phyloP scores from a whole-genome alignment of 1,284 basidiomycete genomes.

The Cryptococcus maquisensis region DNA sequence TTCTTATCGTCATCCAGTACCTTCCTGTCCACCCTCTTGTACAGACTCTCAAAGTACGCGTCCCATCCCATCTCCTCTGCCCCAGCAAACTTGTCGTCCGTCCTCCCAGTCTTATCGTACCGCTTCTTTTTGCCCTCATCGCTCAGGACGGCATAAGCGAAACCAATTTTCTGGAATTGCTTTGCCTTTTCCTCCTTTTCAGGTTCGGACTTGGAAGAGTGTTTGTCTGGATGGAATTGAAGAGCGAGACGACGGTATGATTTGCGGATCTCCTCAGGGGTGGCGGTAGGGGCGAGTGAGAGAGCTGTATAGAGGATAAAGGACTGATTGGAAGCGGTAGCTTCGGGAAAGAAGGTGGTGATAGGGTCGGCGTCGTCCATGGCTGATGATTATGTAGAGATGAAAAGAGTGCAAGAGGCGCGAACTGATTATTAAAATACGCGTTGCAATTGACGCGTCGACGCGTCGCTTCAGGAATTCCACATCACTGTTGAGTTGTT shows the following conservation, averaged over 20 bases:
- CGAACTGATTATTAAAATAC: too few relatives aligned
- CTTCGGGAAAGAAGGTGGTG: constrained; percentile 67
- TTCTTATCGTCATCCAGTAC: constrained; percentile 85
- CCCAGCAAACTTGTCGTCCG: constrained; percentile 65
- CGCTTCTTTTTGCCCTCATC: constrained; percentile 68
- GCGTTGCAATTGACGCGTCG: too few relatives aligned
- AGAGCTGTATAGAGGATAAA: constrained; percentile 66
- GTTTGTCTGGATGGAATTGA: constrained; percentile 82
- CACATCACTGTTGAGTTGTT: too few relatives aligned
- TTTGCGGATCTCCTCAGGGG: constrained; percentile 66
- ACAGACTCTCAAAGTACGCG: constrained; percentile 83
- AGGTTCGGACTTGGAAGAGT: constrained; percentile 58
- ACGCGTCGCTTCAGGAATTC: too few relatives aligned
- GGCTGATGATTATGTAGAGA: constrained; percentile 50
- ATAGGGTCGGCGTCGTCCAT: constrained; percentile 64
- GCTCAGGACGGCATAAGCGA: constrained; percentile 78
- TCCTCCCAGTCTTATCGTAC: constrained; percentile 78
- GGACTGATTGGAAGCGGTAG: constrained; percentile 48
- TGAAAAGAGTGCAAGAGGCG: background rate
- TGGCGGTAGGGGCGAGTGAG: constrained; percentile 56
- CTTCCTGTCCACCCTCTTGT: constrained; percentile 75
- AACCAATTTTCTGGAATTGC: constrained; percentile 85
- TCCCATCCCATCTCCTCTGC: constrained; percentile 86
- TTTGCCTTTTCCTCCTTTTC: constrained; percentile 60
- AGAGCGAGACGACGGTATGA: constrained; percentile 81